phyloP scores from a whole-genome alignment of 192 early-diverging fungal genomes.

The Entophlyctis luteolus region DNA sequence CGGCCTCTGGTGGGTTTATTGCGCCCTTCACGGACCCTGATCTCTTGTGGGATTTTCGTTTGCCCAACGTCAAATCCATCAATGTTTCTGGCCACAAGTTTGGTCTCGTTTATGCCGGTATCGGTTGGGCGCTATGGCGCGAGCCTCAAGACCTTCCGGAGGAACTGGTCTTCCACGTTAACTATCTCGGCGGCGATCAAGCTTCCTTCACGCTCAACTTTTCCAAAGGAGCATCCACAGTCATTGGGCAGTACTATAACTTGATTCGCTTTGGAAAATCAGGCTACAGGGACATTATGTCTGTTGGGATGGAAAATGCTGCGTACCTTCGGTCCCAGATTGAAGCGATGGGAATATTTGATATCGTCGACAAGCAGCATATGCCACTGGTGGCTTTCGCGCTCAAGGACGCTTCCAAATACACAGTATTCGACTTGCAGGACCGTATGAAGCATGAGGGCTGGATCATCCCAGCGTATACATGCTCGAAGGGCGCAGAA shows the following conservation, averaged over 20 bases:
- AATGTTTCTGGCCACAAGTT: constrained; percentile 84
- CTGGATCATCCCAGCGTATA: constrained; percentile 13
- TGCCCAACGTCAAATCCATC: constrained; percentile 70
- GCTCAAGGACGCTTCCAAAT: constrained; percentile 41
- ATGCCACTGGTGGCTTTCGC: constrained; percentile 64
- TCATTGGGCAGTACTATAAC: constrained; percentile 82
- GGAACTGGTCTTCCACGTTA: constrained; percentile 70
- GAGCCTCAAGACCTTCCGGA: constrained; percentile 63
- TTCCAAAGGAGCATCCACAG: constrained; percentile 64
- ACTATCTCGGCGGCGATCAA: constrained; percentile 67
- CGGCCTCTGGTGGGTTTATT: constrained; percentile 80
- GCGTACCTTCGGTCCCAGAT: constrained; percentile 51
- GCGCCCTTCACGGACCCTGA: constrained; percentile 77
- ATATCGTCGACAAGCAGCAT: constrained; percentile 60
- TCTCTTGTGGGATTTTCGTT: constrained; percentile 68
- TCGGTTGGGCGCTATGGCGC: constrained; percentile 81
- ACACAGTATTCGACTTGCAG: constrained; percentile 3
- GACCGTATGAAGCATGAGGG: constrained; percentile 8
- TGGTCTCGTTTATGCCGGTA: constrained; percentile 76
- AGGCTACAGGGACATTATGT: constrained; percentile 69
- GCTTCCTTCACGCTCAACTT: constrained; percentile 77
- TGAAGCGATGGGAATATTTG: constrained; percentile 57
- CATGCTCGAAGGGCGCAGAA: constrained; percentile 1
- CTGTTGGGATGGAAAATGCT: constrained; percentile 48
- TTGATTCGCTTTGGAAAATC: constrained; percentile 65